A percentile compares a stretch with the other conserved stretches of the same genome.
Conservation (phyloP, 805 yeast genomes). For the Debaryomyces hansenii region DNA sequence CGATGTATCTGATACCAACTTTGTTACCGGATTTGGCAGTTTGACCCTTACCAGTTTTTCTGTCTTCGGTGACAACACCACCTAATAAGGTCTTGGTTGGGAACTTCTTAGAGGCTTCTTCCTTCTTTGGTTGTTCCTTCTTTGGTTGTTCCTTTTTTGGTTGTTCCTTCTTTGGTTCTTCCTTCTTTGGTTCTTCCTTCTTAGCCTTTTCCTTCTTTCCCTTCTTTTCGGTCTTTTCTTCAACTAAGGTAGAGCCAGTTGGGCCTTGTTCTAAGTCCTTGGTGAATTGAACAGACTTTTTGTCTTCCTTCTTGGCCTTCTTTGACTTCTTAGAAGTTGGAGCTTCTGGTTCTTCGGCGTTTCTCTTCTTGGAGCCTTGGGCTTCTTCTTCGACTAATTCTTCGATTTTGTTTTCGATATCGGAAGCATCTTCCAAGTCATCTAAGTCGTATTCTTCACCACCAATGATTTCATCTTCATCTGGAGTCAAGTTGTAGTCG, state of each 20-base stretch:
- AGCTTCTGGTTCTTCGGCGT: slow-evolving; percentile 30
- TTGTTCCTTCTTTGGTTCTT: slow-evolving; percentile 22
- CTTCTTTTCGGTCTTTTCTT: slow-evolving; percentile 24
- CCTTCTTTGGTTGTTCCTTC: slow-evolving; percentile 16
- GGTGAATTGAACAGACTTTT: slow-evolving; percentile 79
- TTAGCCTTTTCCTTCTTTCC: slow-evolving; percentile 25
- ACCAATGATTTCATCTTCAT: slow-evolving; percentile 66
- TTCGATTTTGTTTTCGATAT: slow-evolving; percentile 70
- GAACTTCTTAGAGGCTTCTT: slow-evolving; percentile 40
- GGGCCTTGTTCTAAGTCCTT: slow-evolving; percentile 95
- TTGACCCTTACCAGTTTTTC: slow-evolving; percentile 84
- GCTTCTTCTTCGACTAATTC: slow-evolving; percentile 64
- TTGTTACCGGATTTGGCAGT: slow-evolving; percentile 83
- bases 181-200: slow-evolving; percentile 28
- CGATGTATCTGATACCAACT: slow-evolving; percentile 96
- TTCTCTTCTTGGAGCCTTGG: slow-evolving; percentile 31
- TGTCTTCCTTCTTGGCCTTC: slow-evolving; percentile 50
- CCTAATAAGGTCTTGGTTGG: slow-evolving; percentile 83
- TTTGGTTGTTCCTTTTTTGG: slow-evolving; percentile 26
- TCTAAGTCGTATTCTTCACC: slow-evolving; percentile 57
- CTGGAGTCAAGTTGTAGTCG: slow-evolving; percentile 66
- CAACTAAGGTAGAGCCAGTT: slow-evolving; percentile 48
- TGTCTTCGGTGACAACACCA: slow-evolving; percentile 92
- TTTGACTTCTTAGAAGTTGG: slow-evolving; percentile 22
- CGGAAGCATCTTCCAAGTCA: slow-evolving; percentile 67